Percentiles rank a stretch among this genome's conserved stretches.
Conservation (phyloP, 2,329 filamentous ascomycete genomes). For the Capronia americana region DNA sequence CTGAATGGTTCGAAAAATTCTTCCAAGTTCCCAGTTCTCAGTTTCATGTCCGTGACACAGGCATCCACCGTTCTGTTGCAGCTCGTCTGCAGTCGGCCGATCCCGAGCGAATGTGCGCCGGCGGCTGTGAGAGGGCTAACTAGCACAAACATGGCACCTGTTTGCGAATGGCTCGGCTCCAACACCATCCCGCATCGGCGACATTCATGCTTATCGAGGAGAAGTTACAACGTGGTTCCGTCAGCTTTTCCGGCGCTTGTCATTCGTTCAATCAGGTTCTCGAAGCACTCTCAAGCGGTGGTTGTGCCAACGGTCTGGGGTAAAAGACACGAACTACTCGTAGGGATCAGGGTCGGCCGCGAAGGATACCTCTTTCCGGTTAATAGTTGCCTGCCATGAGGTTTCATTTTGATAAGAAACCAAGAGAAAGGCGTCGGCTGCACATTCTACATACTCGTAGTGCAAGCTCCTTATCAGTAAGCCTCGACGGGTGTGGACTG, state of each 20-base stretch:
- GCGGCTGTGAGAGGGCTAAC: slow-evolving; percentile 1
- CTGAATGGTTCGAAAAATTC: not conserved
- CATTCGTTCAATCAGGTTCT: not conserved
- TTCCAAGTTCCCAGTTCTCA: not conserved
- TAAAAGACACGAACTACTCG: not conserved
- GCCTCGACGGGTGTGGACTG: not conserved
- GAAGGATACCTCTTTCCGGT: not conserved
- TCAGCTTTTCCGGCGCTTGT: not conserved
- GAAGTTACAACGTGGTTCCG: slow-evolving; percentile 2
- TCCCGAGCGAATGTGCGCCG: not conserved
- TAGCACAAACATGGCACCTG: slow-evolving; percentile 9
- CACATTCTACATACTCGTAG: not conserved
- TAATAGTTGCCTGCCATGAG: not conserved
- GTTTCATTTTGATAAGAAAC: too few species aligned
- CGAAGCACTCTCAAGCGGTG: not conserved
- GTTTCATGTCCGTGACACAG: not conserved
- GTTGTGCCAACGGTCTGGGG: slow-evolving; percentile 2
- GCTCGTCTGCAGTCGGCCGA: not conserved
- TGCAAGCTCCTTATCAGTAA: slow-evolving; percentile 6
- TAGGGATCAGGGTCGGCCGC: slow-evolving; percentile 1
- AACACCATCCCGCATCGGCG: not conserved
- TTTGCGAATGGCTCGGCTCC: slow-evolving; percentile 9
- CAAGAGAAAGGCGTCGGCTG: slow-evolving; percentile 3
- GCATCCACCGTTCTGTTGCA: not conserved
- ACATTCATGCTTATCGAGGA: not conserved